A percentile compares a stretch with the other conserved stretches of the same genome.
These are phyloP conservation scores for Cyanodermella asteris DNA, from an alignment of 2,329 filamentous ascomycete species.

Conservation along the genomic window DNA sequence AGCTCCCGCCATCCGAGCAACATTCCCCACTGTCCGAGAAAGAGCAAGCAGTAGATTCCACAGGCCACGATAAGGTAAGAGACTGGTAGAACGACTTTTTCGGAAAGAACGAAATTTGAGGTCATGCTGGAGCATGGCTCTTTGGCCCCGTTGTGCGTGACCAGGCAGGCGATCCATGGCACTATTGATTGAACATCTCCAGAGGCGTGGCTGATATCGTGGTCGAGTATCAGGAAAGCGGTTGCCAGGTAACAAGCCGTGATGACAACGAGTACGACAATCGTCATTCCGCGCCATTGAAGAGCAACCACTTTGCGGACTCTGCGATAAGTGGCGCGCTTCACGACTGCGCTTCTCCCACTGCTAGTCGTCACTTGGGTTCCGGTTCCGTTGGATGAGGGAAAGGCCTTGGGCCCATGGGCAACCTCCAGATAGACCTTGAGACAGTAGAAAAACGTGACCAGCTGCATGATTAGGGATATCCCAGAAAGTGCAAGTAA, in stretches of 20 bases:
- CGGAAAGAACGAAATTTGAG: slow-evolving; percentile 18
- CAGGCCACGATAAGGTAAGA: slow-evolving; percentile 35
- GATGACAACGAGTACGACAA: slow-evolving; percentile 71
- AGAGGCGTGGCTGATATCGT: slow-evolving; percentile 36
- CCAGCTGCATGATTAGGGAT: slow-evolving; percentile 60
- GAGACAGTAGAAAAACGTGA: slow-evolving; percentile 77
- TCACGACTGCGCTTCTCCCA: no score
- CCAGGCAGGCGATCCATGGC: slow-evolving; percentile 56
- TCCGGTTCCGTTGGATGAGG: slow-evolving; percentile 52
- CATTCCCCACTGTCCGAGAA: slow-evolving; percentile 72
- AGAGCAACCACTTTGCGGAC: slow-evolving; percentile 70
- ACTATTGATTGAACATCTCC: slow-evolving; percentile 32
- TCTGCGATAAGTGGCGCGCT: slow-evolving; percentile 73
- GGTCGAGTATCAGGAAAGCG: slow-evolving; percentile 74
- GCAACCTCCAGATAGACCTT: slow-evolving; percentile 47
- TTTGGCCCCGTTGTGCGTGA: slow-evolving; percentile 34
- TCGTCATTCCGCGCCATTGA: slow-evolving; percentile 82
- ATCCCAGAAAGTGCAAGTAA: slow-evolving; percentile 55
- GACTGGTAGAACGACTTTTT: slow-evolving; percentile 7
- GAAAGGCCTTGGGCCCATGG: slow-evolving; percentile 42
- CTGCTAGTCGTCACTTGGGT: slow-evolving; percentile 65
- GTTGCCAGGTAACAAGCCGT: slow-evolving; percentile 90
- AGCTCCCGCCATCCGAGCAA: slow-evolving; percentile 61
- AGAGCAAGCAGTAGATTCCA: slow-evolving; percentile 63
- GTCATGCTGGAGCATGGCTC: slow-evolving; percentile 39